Base-by-base conservation (phyloP, 345 rosid genomes). In the Camelina hispida region DNA sequence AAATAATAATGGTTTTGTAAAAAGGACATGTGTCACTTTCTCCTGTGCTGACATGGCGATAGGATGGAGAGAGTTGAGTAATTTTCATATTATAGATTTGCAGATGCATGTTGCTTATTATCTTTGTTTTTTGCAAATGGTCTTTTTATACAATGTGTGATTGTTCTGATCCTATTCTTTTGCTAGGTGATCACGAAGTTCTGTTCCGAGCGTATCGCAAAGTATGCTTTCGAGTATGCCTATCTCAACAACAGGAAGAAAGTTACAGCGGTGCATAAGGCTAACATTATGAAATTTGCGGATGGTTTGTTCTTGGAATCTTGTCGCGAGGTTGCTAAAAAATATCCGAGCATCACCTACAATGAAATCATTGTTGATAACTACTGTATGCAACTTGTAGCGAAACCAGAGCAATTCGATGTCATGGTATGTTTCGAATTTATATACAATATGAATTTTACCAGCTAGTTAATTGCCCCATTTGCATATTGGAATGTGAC, bases 341-440 rank as follows among this genome's bases (percentile, higher is more conserved):
- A 84, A 64, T 96, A 96, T 82, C 98, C 98, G 4, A 86, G 97
- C 9, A 96, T 96, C 81, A 83, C 77, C 54, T 96, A 96, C 83
- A 91, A 82, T 61, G 99, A 96, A 67, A 87, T 96, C 43, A 96
- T 96, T 61, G 99, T 96, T 60, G 98, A 93, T 68, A 96, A 96
- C 74, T 96, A 96, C 78, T 96, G 99, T 64, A 96, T 91, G 99
- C 98, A 96, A 82, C 98, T 93, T 64, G 98, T 96, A 68, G 87
- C 98, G 0, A 96, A 89, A 85, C 99, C 99, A 9, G 99, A 96
- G 81, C 99, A 96, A 73, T 96, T 96, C 28, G 96, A 96, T 47
- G 98, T 93, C 80, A 96, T 96, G 98, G 97, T 95, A 88, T 67
- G 85, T 20, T 69, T 62, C 37, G 35, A 35, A 34, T 2, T 58